These are phyloP conservation scores for Eucalyptus coolabah DNA, from an alignment of 345 rosid species.

Conservation along the genomic window DNA sequence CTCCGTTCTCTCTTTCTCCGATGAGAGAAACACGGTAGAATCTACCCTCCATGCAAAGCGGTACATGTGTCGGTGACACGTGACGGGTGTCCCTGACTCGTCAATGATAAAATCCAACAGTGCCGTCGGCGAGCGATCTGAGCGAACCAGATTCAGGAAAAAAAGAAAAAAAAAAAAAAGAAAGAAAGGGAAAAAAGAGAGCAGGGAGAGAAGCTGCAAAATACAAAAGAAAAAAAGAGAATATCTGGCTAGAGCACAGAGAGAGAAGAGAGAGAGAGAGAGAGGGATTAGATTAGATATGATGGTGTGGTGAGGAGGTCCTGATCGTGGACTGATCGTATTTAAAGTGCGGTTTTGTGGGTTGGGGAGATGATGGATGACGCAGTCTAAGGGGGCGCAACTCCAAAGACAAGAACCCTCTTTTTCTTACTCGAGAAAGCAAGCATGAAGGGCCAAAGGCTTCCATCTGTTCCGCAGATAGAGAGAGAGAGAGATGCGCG, in stretches of 20 bases:
- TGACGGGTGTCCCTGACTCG: not conserved
- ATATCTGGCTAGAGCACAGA: not conserved
- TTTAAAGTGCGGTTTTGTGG: not conserved
- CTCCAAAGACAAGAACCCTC: not conserved
- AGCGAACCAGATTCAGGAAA: not conserved
- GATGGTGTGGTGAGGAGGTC: not conserved
- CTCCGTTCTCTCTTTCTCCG: not conserved
- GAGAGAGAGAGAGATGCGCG: not conserved
- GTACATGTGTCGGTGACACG: conserved; percentile 39
- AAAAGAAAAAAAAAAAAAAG: not conserved
- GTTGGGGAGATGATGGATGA: not conserved
- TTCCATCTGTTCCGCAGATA: not conserved
- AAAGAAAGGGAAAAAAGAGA: not conserved
- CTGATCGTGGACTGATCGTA: not conserved
- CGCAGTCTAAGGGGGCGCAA: not conserved
- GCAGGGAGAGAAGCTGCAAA: not conserved
- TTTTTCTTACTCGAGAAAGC: not conserved
- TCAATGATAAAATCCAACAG: not conserved
- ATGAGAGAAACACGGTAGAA: not conserved
- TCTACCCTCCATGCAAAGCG: conserved; percentile 33
- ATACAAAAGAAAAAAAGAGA: not conserved
- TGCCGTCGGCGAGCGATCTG: not conserved
- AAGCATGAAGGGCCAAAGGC: not conserved
- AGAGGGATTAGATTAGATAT: not conserved
- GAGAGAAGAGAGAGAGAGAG: too few relatives aligned